Percentiles rank a stretch among this genome's conserved stretches.
phyloP scores from a whole-genome alignment of 2,329 filamentous ascomycete genomes.

The Paecilomyces sp. region DNA sequence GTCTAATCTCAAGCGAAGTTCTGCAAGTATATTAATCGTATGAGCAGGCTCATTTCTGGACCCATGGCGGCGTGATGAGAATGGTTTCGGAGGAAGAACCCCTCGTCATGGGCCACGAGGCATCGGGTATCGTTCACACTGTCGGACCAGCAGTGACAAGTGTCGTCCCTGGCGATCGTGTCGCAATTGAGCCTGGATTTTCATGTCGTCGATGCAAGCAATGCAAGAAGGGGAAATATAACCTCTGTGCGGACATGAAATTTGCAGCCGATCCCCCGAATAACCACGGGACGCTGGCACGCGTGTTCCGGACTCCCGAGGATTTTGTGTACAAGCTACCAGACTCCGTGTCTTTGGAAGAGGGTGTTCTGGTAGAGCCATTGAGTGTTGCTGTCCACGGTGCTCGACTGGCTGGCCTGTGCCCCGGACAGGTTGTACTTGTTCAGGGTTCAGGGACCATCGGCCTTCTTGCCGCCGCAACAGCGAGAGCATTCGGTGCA shows the following conservation, averaged over 20 bases:
- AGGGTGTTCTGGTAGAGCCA: slow-evolving; percentile 43
- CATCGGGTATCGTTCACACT: slow-evolving; percentile 19
- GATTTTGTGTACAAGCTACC: slow-evolving; percentile 35
- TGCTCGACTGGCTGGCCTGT: slow-evolving; percentile 31
- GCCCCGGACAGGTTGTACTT: slow-evolving; percentile 37
- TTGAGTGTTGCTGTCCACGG: slow-evolving; percentile 41
- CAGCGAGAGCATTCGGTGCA: slow-evolving; percentile 54
- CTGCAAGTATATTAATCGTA: too few species aligned
- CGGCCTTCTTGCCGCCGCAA: slow-evolving; percentile 55
- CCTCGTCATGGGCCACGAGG: slow-evolving; percentile 28
- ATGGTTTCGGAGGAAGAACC: slow-evolving; percentile 17
- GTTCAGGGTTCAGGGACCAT: slow-evolving; percentile 60
- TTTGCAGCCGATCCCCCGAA: slow-evolving; percentile 35
- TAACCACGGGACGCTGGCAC: slow-evolving; percentile 29
- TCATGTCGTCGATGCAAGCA: slow-evolving; percentile 27
- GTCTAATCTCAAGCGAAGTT: neutral
- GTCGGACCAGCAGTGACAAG: slow-evolving; percentile 17
- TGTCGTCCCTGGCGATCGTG: slow-evolving; percentile 21
- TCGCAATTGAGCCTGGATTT: slow-evolving; percentile 30
- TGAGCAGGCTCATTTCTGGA: slow-evolving; percentile 31
- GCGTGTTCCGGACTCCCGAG: slow-evolving; percentile 29
- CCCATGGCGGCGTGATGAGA: slow-evolving; percentile 17
- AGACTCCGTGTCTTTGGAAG: slow-evolving; percentile 27
- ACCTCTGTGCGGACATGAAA: slow-evolving; percentile 33
- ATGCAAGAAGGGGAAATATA: slow-evolving; percentile 34